A percentile compares a stretch with the other conserved stretches of the same genome.
phyloP scores from a whole-genome alignment of 164 flowering plant genomes.

The Chimonanthus praecox region DNA sequence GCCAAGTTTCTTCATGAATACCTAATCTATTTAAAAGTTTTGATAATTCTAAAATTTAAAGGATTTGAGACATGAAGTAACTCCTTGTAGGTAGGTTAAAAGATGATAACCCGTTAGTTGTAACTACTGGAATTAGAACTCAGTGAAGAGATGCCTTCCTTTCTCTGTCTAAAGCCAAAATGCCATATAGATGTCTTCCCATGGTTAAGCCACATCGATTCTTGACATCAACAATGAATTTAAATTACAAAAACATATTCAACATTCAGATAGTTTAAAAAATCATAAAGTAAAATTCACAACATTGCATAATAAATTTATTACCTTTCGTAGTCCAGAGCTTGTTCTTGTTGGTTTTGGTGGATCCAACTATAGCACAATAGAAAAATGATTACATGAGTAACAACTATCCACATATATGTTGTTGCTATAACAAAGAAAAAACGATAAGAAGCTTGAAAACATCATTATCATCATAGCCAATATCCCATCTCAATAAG shows the following conservation, averaged over 20 bases:
- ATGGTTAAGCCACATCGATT: not conserved
- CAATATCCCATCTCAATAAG: no score
- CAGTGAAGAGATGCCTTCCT: not conserved
- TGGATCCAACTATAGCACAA: conserved; percentile 39
- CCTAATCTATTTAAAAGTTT: no score
- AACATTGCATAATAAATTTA: not conserved
- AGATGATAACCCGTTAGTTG: not conserved
- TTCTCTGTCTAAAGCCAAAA: not conserved
- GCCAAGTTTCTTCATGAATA: no score
- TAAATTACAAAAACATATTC: not conserved
- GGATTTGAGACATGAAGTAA: no score
- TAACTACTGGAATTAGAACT: not conserved
- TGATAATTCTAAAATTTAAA: no score
- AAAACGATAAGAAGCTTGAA: no score
- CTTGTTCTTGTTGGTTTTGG: conserved; percentile 48
- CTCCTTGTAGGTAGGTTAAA: no score
- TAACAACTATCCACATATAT: not conserved
- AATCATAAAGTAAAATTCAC: not conserved
- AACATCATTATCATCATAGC: no score
- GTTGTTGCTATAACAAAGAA: no score
- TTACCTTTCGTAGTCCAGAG: conserved; percentile 68
- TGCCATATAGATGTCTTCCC: not conserved
- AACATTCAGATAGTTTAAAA: not conserved
- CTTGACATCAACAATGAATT: not conserved
- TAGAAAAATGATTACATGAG: conserved; percentile 7